phyloP scores from a whole-genome alignment of 2,329 filamentous ascomycete genomes.

The Aspergillus piperis region DNA sequence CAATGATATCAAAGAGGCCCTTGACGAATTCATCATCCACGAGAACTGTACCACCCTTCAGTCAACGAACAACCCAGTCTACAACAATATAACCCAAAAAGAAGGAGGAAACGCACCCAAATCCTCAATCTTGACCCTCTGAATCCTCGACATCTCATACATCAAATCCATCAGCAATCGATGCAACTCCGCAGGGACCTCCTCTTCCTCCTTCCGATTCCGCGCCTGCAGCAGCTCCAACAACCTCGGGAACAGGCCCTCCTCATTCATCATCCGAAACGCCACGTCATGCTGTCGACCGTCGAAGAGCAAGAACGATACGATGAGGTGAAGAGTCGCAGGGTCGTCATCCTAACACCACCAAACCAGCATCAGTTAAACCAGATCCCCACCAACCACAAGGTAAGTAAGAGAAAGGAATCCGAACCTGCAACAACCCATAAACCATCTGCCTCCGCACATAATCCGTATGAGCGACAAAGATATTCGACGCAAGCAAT shows the following conservation, averaged over 20 bases:
- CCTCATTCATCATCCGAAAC: constrained; percentile 84
- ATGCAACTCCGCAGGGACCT: constrained; percentile 63
- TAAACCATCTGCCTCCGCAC: constrained; percentile 91
- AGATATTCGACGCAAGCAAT: constrained; percentile 75
- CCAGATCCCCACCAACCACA: no score
- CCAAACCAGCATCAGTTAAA: neutral
- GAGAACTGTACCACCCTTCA: constrained; percentile 43
- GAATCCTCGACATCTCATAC: constrained; percentile 95
- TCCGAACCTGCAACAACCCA: constrained; percentile 69
- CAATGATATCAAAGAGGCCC: constrained; percentile 83
- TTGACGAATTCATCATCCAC: constrained; percentile 77
- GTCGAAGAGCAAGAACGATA: constrained; percentile 82
- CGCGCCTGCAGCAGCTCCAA: constrained; percentile 75
- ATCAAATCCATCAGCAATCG: constrained; percentile 81
- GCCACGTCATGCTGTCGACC: constrained; percentile 74
- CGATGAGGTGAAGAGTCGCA: constrained; percentile 76
- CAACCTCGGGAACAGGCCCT: constrained; percentile 79
- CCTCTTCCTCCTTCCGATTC: constrained; percentile 52
- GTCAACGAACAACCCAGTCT: constrained; percentile 2
- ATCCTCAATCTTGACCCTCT: constrained; percentile 75
- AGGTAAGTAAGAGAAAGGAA: neutral
- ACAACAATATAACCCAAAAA: neutral
- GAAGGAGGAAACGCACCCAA: constrained; percentile 59
- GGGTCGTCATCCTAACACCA: constrained; percentile 75
- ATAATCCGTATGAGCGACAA: constrained; percentile 74